These are phyloP conservation scores for Metschnikowia shivogae DNA, from an alignment of 805 yeast species.

Conservation along the genomic window DNA sequence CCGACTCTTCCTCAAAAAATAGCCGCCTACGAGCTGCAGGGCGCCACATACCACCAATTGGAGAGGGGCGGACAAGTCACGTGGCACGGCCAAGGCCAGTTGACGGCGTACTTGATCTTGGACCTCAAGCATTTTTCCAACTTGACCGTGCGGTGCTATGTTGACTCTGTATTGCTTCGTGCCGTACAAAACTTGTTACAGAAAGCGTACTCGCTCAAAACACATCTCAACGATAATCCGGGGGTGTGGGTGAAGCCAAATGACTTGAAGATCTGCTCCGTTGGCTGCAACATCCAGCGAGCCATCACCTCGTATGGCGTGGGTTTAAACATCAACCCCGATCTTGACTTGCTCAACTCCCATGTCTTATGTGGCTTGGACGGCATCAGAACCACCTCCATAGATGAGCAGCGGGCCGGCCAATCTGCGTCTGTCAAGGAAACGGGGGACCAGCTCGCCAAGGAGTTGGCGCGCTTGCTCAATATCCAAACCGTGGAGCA, in stretches of 20 bases:
- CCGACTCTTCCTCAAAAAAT: slow-evolving; percentile 32
- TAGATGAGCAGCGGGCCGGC: slow-evolving; percentile 16
- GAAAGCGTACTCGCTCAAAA: slow-evolving; percentile 37
- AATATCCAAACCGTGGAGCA: slow-evolving; percentile 33
- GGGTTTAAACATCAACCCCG: slow-evolving; percentile 73
- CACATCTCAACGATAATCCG: slow-evolving; percentile 61
- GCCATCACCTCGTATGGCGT: slow-evolving; percentile 87
- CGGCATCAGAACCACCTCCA: slow-evolving; percentile 41
- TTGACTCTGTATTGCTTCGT: slow-evolving; percentile 54
- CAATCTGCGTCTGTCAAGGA: slow-evolving; percentile 21
- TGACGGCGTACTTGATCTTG: slow-evolving; percentile 74
- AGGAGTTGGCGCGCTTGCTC: slow-evolving; percentile 33
- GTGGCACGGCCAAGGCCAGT: slow-evolving; percentile 94
- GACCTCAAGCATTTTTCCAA: slow-evolving; percentile 57
- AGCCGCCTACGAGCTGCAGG: slow-evolving; percentile 25
- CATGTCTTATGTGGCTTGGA: slow-evolving; percentile 86
- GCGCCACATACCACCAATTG: slow-evolving; percentile 70
- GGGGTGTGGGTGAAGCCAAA: slow-evolving; percentile 75
- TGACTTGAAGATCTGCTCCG: slow-evolving; percentile 70
- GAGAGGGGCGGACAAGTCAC: slow-evolving; percentile 95
- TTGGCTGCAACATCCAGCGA: slow-evolving; percentile 84
- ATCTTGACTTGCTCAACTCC: slow-evolving; percentile 62
- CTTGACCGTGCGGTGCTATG: slow-evolving; percentile 61
- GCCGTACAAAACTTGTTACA: slow-evolving; percentile 48
- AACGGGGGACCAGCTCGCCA: slow-evolving; percentile 32